These are phyloP conservation scores for Vaccinium macrocarpon DNA, from an alignment of 148 eudicot genomes.

Conservation along the genomic window DNA sequence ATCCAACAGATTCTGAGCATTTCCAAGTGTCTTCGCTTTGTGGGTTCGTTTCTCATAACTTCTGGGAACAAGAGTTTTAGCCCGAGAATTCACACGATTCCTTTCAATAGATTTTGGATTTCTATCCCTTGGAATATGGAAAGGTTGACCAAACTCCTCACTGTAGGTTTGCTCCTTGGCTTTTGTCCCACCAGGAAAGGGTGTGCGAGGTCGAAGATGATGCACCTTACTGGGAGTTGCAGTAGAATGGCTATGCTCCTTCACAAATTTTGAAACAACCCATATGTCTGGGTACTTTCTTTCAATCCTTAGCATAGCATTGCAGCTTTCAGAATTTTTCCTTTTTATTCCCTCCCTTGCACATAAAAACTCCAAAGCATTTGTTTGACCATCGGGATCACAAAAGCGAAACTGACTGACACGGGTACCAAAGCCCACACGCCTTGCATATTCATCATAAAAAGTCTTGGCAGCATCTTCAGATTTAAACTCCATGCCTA, in stretches of 20 bases:
- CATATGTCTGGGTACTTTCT: conserved; percentile 47
- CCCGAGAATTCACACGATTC: conserved; percentile 18
- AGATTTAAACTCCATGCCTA: conserved; percentile 73
- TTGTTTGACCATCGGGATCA: conserved; percentile 34
- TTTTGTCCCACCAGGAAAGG: conserved; percentile 44
- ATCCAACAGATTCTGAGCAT: conserved; percentile 85
- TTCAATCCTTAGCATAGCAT: conserved; percentile 72
- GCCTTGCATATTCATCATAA: conserved; percentile 70
- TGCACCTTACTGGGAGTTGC: conserved; percentile 45
- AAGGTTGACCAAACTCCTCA: background rate
- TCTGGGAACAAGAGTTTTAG: conserved; percentile 6
- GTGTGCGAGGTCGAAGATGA: conserved; percentile 46
- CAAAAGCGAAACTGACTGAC: conserved; percentile 32
- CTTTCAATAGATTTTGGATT: conserved; percentile 36
- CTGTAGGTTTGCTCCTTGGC: conserved; percentile 6
- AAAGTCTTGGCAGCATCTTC: conserved; percentile 62
- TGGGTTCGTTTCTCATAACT: background rate
- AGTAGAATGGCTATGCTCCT: conserved; percentile 66
- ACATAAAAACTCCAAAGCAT: conserved; percentile 50
- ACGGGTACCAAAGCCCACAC: conserved; percentile 52
- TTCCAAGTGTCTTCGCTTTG: conserved; percentile 58
- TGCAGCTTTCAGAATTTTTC: conserved; percentile 46
- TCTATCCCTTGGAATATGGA: conserved; percentile 55
- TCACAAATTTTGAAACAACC: conserved; percentile 67
- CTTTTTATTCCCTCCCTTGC: conserved; percentile 46